Conservation (phyloP, 345 rosid species). For the Viola odorata region DNA sequence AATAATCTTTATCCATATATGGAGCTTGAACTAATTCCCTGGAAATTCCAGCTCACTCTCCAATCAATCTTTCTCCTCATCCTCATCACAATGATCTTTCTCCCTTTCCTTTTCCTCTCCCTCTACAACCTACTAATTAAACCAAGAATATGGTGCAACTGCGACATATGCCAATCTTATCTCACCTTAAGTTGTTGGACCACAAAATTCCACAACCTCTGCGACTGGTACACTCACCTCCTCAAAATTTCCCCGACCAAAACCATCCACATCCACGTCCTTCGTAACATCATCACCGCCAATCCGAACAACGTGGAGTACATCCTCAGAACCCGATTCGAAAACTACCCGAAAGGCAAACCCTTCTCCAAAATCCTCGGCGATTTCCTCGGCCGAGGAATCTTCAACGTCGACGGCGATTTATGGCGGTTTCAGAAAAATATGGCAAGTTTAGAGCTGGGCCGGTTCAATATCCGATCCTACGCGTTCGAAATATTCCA, state of each 20-base stretch:
- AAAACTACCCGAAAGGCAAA: neutral
- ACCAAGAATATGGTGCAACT: neutral
- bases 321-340: neutral
- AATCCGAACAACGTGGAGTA: neutral
- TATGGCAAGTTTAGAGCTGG: neutral
- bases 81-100: neutral
- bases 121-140: neutral
- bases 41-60: neutral
- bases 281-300: neutral
- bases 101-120: neutral
- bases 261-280: neutral
- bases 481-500: neutral
- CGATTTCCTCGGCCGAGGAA: neutral
- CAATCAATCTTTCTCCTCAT: neutral
- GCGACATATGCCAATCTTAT: neutral
- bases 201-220: neutral
- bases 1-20: neutral
- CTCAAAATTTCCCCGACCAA: neutral
- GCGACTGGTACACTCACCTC: neutral
- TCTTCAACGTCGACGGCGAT: neutral
- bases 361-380: neutral
- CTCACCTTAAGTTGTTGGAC: neutral
- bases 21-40: neutral
- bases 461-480: neutral
- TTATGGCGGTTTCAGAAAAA: neutral